Conservation (phyloP, 2,329 filamentous ascomycete species). For the Hymenoscyphus fraxineus region DNA sequence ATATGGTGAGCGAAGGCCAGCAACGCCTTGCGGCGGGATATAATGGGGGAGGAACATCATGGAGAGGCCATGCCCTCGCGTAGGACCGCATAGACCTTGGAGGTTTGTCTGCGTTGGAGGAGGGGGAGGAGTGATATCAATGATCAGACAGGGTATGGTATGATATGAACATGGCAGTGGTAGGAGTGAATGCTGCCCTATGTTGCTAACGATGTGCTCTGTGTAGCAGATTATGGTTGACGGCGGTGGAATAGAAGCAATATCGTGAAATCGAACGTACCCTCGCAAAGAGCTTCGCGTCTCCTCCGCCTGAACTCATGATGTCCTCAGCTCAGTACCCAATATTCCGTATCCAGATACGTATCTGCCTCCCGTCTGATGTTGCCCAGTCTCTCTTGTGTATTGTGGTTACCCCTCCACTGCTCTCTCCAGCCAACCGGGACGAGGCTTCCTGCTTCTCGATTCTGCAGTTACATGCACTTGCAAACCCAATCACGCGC, state of each 20-base stretch:
- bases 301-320: constrained; percentile 63
- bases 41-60: constrained; percentile 35
- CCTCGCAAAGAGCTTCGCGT: constrained; percentile 98
- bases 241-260: not conserved
- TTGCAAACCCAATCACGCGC: constrained; percentile 27
- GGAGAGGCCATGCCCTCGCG: not conserved
- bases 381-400: constrained; percentile 4
- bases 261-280: constrained; percentile 62
- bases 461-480: constrained; percentile 19
- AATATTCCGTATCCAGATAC: not conserved
- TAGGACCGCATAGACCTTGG: constrained; percentile 3
- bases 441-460: constrained; percentile 19
- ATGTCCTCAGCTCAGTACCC: constrained; percentile 24
- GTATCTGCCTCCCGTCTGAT: constrained; percentile 10
- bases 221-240: not conserved
- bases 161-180: not conserved
- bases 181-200: not conserved
- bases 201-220: not conserved
- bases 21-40: constrained; percentile 27
- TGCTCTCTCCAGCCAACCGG: constrained; percentile 28
- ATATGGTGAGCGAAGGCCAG: constrained; percentile 31
- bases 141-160: not conserved
- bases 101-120: not conserved
- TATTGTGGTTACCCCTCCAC: constrained; percentile 29
- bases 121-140: not conserved